Evolutionary conservation across 495 filamentous ascomycete species (phyloP).

Genomic region (Tetracladium marchalianum): DNA sequence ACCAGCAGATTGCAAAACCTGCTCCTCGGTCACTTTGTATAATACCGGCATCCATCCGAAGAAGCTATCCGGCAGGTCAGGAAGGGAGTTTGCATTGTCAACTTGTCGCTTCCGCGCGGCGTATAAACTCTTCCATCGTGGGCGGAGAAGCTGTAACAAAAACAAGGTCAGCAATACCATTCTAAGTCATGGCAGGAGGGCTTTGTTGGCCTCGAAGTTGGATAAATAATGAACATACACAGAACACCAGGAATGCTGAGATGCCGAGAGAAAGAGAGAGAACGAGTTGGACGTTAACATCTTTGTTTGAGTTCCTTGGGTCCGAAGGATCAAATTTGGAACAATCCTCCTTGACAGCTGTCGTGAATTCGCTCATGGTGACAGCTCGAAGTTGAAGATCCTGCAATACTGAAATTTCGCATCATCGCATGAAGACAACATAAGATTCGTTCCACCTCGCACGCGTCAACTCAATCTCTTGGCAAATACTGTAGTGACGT

Average conservation of each 20-base stretch:
- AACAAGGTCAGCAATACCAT: conserved; percentile 16
- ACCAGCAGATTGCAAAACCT: conserved; percentile 82
- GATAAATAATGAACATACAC: conserved; percentile 28
- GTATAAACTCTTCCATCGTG: conserved; percentile 88
- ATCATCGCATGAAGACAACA: too few relatives aligned
- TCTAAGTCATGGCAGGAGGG: neutral
- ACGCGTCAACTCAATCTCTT: too few relatives aligned
- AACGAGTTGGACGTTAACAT: conserved; percentile 42
- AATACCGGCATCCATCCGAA: conserved; percentile 91
- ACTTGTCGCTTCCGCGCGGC: conserved; percentile 71
- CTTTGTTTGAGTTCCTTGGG: conserved; percentile 8
- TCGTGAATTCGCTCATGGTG: conserved; percentile 3
- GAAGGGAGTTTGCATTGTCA: conserved; percentile 60
- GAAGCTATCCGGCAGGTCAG: conserved; percentile 74
- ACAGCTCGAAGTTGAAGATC: too few relatives aligned
- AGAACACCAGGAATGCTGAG: conserved; percentile 43
- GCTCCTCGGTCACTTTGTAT: conserved; percentile 80
- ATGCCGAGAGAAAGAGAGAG: conserved; percentile 39
- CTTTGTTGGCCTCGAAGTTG: too few relatives aligned
- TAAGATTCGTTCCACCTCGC: too few relatives aligned
- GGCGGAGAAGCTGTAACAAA: conserved; percentile 53
- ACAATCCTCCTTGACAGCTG: conserved; percentile 11
- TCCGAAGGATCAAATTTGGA: conserved; percentile 8
- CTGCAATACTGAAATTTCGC: too few relatives aligned
- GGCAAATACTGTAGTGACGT: too few relatives aligned